Conservation (phyloP, 2,329 filamentous ascomycete genomes). For the Elsinoe batatas region DNA sequence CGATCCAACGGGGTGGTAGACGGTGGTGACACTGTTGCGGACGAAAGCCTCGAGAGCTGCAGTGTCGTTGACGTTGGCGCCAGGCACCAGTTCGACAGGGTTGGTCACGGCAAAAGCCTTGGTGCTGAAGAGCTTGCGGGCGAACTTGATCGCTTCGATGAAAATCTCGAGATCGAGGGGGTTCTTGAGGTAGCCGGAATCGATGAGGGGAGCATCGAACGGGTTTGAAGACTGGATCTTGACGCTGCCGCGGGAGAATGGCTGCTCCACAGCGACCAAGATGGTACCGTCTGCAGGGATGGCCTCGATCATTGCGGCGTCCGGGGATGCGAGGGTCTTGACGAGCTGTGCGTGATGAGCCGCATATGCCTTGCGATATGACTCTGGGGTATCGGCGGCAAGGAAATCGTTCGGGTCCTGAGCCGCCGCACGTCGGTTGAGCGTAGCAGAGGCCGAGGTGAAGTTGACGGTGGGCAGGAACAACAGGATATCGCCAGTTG, state of each 20-base stretch:
- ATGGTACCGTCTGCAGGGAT: slow-evolving; percentile 20
- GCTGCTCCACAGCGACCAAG: slow-evolving; percentile 30
- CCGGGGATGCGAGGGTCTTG: not conserved
- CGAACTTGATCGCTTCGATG: slow-evolving; percentile 22
- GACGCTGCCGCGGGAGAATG: slow-evolving; percentile 31
- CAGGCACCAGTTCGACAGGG: slow-evolving; percentile 20
- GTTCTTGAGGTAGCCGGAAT: slow-evolving; percentile 37
- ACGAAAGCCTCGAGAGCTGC: slow-evolving; percentile 21
- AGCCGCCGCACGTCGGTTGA: not conserved
- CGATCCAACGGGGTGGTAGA: slow-evolving; percentile 44
- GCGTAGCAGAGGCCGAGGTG: not conserved
- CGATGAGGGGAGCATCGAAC: slow-evolving; percentile 31
- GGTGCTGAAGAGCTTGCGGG: slow-evolving; percentile 21
- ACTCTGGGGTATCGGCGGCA: not conserved
- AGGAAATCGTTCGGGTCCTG: not conserved
- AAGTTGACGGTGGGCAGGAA: slow-evolving; percentile 8
- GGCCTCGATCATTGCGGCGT: slow-evolving; percentile 7
- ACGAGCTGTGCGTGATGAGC: slow-evolving; percentile 7
- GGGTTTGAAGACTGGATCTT: slow-evolving; percentile 31
- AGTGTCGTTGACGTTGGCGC: slow-evolving; percentile 22
- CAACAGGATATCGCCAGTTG: slow-evolving; percentile 6
- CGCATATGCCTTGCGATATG: not conserved
- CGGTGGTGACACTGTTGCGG: slow-evolving; percentile 28
- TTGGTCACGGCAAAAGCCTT: slow-evolving; percentile 19
- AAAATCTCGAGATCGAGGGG: slow-evolving; percentile 29